Base-by-base conservation (phyloP, 169 alveolate genomes). In the Amoebophrya sp. region DNA sequence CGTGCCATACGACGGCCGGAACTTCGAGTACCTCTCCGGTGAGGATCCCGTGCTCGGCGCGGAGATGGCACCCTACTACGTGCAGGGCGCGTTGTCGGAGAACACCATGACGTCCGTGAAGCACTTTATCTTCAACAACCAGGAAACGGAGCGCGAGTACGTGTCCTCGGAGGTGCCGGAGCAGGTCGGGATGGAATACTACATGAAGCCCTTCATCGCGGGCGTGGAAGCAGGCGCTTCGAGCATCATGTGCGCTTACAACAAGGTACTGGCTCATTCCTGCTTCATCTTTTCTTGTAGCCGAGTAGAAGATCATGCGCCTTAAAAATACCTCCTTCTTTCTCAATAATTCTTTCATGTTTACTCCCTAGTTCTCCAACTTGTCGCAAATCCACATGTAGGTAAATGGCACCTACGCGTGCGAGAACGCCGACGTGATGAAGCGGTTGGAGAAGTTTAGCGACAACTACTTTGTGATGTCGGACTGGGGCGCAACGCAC, bases 201-300 rank as follows among this genome's bases (percentile, higher is more conserved):
- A 66, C 83, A 66, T 66, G 83, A 66, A 66, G 83, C 83, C 83
- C 83, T 66, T 66, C 83, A 66, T 66, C 83, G 83, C 83, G 83
- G 83, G 83, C 35, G 83, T 66, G 32, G 38, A 66, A n/a, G 83
- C 83, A 7, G 83, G 83, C 29, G 83, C 83, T 1, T 2, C 32
- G 18, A 12, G 35, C 83, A 25, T 66, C 83, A 66, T 66, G 83
- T 66, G 83, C 83, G 1, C 83, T 3, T 66, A 66, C 83, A 66
- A 66, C 18, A 7, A 25, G 83, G 83, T 66, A 66, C 7, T 66
- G n/a, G n/a, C n/a, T n/a, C n/a, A n/a, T n/a, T n/a, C n/a, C n/a
- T n/a, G 54, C 12, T 41, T 41, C 54, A 41, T 7, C 12, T 41
- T 2, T 41, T 41, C 23, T 41, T 7, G 54, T 41, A 41, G 23